Base-by-base conservation (phyloP, 306 rosid species). In the Quercus aquifolioides region DNA sequence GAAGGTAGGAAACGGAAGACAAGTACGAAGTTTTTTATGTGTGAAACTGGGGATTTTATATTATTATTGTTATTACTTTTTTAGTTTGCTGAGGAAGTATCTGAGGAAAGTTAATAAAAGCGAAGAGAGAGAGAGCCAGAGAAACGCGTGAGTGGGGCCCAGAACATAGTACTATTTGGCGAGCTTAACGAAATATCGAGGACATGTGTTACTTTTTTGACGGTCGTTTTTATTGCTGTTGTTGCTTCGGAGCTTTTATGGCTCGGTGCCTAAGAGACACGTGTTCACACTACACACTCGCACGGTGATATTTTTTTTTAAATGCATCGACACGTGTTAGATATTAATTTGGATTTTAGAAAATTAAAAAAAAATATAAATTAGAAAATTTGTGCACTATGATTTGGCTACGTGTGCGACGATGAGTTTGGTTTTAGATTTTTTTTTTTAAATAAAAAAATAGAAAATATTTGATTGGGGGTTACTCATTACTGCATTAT, bases 211-310 rank as follows among this genome's bases (percentile, higher is more conserved):
- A 49, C 4, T 49, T 33, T 33, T 15, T 59, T 6, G 54, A 13
- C 5, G 78, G 43, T 23, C 35, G 59, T 25, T 33, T n/a, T 14
- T 69, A 11, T 5, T 4, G 59, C 19, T 23, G 30, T 14, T 69
- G 38, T 3, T 35, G 41, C 0, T 4, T 41, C 1, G 26, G 46
- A 25, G 15, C 17, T 12, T 49, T 11, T 28, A 30, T 60, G 30
- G 33, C 58, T 69, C 51, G 76, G 41, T 55, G 76, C 75, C 55
- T 68, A 80, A 71, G 23, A 38, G 5, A 25, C 73, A 76, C 81
- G 73, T 56, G 84, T 72, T 14, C 4, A 5, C 15, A 72, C 58
- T 49, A 2, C 2, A 33, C 54, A 64, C 84, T 79, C 56, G 78
- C 72, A 17, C 12, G 55, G 4, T 20, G 46, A 41, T 38, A 7